Evolutionary conservation across 768 basidiomycete species (phyloP), one percentile per base, ranked within the genome.

Genomic region (Hericium alpestre): DNA sequence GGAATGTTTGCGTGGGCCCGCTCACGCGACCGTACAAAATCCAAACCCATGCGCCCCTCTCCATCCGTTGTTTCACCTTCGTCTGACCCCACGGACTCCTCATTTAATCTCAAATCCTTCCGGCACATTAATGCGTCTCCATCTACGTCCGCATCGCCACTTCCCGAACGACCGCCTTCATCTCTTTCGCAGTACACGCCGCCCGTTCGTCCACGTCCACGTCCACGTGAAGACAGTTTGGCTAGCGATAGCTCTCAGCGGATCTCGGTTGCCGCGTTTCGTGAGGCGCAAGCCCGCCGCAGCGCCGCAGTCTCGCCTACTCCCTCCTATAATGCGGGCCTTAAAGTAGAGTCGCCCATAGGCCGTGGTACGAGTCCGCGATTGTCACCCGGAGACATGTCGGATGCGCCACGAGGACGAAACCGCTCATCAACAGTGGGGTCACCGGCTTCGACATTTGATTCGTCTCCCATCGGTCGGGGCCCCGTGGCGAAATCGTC

Each of bases 211-310:
- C 66, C 77, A 18, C 78, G 84, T 1, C n/a, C n/a, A n/a, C 25
- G 25, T 5, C 79, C 81, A 15, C 78, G 87, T 62, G 80, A 76
- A 20, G 71, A 73, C 47, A 85, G 84, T 67, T 63, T 74, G 59
- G 76, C 78, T 16, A 84, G 84, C 3, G 84, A 87, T 41, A 73
- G 81, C 5, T 82, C 83, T 1, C 87, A 87, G 60, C 79, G 86
- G 54, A 90, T 90, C 23, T 86, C 86, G 8, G 83, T 90, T 37
- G 88, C 86, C 2, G 88, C 88, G 2, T 90, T 90, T 66, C 80
- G 85, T 55, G 87, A 90, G 72, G 86, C 79, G 18, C 85, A 87
- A 56, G 84, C 86, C 4, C 73, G 86, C 43, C 75, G 83, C 51
- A 83, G 82, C 61, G 68, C 74, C 25, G 75, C 84, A 12, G 79